Percentiles rank a stretch among this genome's conserved stretches.
Evolutionary conservation across 129 eudicot species (phyloP).

Genomic region (Helichrysum umbraculigerum): DNA sequence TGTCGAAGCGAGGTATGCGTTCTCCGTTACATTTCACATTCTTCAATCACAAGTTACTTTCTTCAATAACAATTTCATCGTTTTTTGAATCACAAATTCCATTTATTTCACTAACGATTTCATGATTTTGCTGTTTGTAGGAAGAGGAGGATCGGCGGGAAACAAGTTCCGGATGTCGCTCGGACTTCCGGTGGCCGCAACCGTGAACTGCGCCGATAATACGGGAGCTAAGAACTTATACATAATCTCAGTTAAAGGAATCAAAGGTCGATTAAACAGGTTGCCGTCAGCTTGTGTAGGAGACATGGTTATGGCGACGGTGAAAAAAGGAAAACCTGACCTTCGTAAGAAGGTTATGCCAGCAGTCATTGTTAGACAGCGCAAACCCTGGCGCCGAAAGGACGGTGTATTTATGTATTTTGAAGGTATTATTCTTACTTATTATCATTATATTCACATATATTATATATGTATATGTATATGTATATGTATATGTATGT

Average conservation of each 20-base stretch:
- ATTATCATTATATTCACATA: neutral
- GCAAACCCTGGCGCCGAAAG: slow-evolving; percentile 58
- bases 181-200: slow-evolving; percentile 79
- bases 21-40: neutral
- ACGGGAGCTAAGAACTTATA: slow-evolving; percentile 67
- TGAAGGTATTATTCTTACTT: slow-evolving; percentile 34
- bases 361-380: slow-evolving; percentile 46
- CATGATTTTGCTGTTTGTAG: slow-evolving; percentile 12
- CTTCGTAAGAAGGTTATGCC: slow-evolving; percentile 57
- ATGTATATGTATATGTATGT: neutral
- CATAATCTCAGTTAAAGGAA: slow-evolving; percentile 66
- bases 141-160: slow-evolving; percentile 73
- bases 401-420: slow-evolving; percentile 56
- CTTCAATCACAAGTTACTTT: neutral
- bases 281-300: slow-evolving; percentile 55
- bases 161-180: slow-evolving; percentile 79
- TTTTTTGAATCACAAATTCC: too few relatives aligned
- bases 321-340: slow-evolving; percentile 50
- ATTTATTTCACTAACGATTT: neutral
- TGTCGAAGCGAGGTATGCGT: slow-evolving; percentile 36
- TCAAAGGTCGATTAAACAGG: slow-evolving; percentile 56
- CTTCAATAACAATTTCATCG: neutral
- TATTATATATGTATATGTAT: neutral
- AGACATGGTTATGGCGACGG: slow-evolving; percentile 58
- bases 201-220: slow-evolving; percentile 72